Evolutionary conservation across 805 yeast genomes (phyloP).

Genomic region (Wickerhamomyces bovis): DNA sequence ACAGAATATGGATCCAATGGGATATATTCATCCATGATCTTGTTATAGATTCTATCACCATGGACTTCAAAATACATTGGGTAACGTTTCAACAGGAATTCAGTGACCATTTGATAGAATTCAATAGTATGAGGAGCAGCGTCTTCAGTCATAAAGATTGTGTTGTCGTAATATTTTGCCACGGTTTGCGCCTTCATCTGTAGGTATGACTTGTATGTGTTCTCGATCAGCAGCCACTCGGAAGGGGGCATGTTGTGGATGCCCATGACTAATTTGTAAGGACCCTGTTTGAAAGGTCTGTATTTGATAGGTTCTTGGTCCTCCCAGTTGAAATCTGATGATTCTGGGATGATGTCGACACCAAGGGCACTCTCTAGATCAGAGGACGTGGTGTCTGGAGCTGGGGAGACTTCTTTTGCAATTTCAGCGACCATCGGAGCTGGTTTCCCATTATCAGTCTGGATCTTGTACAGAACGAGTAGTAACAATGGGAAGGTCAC

Average conservation of each 20-base stretch:
- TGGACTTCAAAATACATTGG: conserved; percentile 21
- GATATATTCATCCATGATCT: conserved; percentile 21
- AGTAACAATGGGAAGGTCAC: conserved; percentile 4
- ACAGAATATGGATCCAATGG: conserved; percentile 23
- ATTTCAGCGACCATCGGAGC: background rate
- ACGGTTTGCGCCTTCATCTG: conserved; percentile 32
- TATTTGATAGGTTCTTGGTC: conserved; percentile 37
- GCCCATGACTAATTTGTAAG: conserved; percentile 59
- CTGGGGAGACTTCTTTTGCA: background rate
- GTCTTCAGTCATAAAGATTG: conserved; percentile 29
- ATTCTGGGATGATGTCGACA: conserved; percentile 25
- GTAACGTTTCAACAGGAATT: conserved; percentile 20
- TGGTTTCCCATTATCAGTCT: background rate
- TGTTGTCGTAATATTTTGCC: conserved; percentile 27
- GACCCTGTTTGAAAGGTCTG: conserved; percentile 57
- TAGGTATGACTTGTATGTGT: conserved; percentile 45
- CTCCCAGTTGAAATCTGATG: conserved; percentile 38
- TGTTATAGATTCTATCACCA: conserved; percentile 20
- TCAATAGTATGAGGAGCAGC: conserved; percentile 19
- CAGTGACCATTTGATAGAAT: conserved; percentile 19
- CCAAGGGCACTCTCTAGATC: conserved; percentile 1
- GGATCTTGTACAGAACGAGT: conserved; percentile 1
- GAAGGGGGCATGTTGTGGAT: conserved; percentile 40
- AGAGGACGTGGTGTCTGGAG: background rate
- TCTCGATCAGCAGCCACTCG: conserved; percentile 58